Evolutionary conservation across 2,329 filamentous ascomycete species (phyloP), one percentile per base, ranked within the genome.

Genomic region (Akanthomyces muscarius): DNA sequence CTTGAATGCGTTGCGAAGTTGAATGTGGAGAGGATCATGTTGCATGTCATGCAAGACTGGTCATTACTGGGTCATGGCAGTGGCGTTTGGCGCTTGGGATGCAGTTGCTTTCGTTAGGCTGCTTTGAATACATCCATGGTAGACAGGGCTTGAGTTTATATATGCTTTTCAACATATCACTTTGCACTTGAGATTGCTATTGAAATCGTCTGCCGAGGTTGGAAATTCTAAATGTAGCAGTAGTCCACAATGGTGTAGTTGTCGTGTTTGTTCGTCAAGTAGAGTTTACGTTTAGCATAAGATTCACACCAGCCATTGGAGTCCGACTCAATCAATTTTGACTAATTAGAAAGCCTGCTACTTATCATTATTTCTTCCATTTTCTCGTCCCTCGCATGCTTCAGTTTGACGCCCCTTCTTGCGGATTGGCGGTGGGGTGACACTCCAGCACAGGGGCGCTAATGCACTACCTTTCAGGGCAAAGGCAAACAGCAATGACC

Each of bases 1-100:
- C 54, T 76, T 99, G 69, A 92, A 98, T 78, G 93, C 93, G 42
- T 78, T 98, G 72, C 90, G 95, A 83, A 97, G 92, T 76, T 97
- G 58, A 47, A 63, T 2, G 5, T 3, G n/a, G n/a, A 23, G 25
- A 16, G 30, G 54, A n/a, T 18, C 16, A 14, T 52, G 25, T 57
- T 53, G 41, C 47, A 59, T 63, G 41, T 28, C 36, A 14, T 62
- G 60, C 41, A 25, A 51, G 13, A 38, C 33, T 25, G 53, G 42
- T 48, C n/a, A 30, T 36, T 42, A 21, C 41, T 30, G 18, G 16
- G 25, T 11, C 50, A 52, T 41, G 28, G 36, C 30, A 58, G 47
- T 41, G 61, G 61, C 21, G 61, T 63, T 54, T 63, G 54, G 54
- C 54, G 61, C 48, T 52, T 63, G 30, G 60, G 42, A 42, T 55